A percentile compares a stretch with the other conserved stretches of the same genome.
Evolutionary conservation across 352 stramenopile genomes (phyloP).

Genomic region (Globisporangium irregulare): DNA sequence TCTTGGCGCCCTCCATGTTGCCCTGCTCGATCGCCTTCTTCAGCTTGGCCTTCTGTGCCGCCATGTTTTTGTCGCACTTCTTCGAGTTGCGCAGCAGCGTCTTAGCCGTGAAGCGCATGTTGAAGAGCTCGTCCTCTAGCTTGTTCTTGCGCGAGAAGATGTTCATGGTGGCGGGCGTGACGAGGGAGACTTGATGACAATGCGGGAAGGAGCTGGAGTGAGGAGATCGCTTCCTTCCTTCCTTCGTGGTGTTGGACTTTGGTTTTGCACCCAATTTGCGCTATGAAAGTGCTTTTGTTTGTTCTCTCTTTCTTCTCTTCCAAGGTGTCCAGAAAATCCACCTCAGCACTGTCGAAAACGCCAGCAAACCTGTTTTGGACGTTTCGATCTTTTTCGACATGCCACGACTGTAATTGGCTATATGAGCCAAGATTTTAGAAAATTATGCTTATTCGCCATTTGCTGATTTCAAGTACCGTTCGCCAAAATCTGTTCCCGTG

Average conservation of each 20-base stretch:
- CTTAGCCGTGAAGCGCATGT: conserved; percentile 90
- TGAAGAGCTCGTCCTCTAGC: conserved; percentile 87
- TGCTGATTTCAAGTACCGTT: too few species aligned
- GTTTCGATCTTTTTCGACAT: too few species aligned
- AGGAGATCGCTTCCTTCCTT: background rate
- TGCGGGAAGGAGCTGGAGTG: too few species aligned
- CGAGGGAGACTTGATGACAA: background rate
- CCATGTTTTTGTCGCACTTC: conserved; percentile 99
- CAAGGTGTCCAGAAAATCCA: background rate
- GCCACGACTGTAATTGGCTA: too few species aligned
- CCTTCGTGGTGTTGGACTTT: background rate
- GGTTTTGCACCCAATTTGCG: background rate
- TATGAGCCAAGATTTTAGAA: too few species aligned
- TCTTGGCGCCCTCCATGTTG: conserved; percentile 97
- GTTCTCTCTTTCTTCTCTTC: background rate
- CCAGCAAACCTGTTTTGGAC: too few species aligned
- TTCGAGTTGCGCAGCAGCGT: conserved; percentile 89
- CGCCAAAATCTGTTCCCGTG: too few species aligned
- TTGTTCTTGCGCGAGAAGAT: conserved; percentile 84
- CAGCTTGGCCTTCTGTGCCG: conserved; percentile 92
- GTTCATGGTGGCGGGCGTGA: conserved; percentile 41
- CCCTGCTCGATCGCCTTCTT: conserved; percentile 96
- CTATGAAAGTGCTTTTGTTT: background rate
- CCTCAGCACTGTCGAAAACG: too few species aligned
- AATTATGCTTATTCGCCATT: too few species aligned